Evolutionary conservation across 1,139 yeast genomes (phyloP).

Genomic region (Pichia cactophila): DNA sequence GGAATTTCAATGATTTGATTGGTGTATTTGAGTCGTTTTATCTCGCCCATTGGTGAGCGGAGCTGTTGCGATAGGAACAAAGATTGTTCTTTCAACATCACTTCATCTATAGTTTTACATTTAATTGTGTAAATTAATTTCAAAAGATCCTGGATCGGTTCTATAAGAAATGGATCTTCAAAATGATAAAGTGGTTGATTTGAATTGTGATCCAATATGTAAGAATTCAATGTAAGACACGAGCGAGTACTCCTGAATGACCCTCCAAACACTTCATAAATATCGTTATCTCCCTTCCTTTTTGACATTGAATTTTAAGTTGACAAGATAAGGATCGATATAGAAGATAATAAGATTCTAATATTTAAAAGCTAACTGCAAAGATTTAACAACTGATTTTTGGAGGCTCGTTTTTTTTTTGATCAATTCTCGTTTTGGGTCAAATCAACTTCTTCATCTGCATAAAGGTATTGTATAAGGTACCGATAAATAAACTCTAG

Average conservation of each 20-base stretch:
- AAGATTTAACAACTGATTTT: neutral
- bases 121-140: neutral
- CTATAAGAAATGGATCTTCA: neutral
- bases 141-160: neutral
- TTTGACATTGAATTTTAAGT: neutral
- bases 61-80: neutral
- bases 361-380: neutral
- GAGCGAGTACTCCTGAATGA: neutral
- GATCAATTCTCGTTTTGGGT: neutral
- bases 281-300: neutral
- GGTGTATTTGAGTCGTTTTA: constrained; percentile 9
- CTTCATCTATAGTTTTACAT: neutral
- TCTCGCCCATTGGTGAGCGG: neutral
- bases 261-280: neutral
- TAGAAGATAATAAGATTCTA: too few relatives aligned
- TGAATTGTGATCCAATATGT: neutral
- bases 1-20: constrained; percentile 17
- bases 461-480: constrained; percentile 7
- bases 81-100: neutral
- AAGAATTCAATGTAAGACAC: neutral
- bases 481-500: constrained; percentile 9
- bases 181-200: neutral
- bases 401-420: neutral
- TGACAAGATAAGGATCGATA: too few relatives aligned
- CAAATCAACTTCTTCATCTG: constrained; percentile 1